Base-by-base conservation (phyloP, 495 filamentous ascomycete species). In the Daldinia vernicosa region DNA sequence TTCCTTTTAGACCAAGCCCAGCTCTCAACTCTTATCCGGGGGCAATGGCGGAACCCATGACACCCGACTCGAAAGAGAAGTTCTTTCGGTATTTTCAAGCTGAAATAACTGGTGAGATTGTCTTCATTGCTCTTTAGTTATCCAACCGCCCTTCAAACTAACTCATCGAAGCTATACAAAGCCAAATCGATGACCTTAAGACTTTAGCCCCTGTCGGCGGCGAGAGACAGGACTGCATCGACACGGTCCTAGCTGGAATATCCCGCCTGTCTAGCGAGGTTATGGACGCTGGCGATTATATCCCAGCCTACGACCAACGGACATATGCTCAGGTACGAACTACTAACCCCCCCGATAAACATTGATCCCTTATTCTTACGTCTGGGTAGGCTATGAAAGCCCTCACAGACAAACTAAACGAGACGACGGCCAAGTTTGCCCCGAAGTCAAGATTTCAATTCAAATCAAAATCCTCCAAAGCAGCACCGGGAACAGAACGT, bases 21-120 rank as follows among this genome's bases (percentile, higher is more conserved):
- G n/a, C 33, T 9, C 52, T 26, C n/a, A 39, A 53, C 26, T 8
- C 40, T 37, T 47, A 51, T 19, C 1, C 26, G 3, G 50, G 26
- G 6, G 47, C 28, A 59, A 68, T 66, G 11, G 51, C 60, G 27
- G 35, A 57, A 2, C 67, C 54, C 56, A 72, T 66, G 50, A 79
- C 74, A 71, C 68, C 75, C 47, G 80, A 82, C 68, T 76, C 89
- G 51, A 94, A 93, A 57, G 90, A 92, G 71, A 85, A 85, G 8
- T 95, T 96, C 83, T 92, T 93, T 77, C 88, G 88, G 67, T 89
- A 91, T 76, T 95, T 95, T 70, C 90, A 91, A 65, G 84, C 88
- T 77, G 87, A 90, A 77, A 89, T 90, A 67, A 88, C 87, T 14
- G 84, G 92, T 93, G 83, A 67, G 78, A 61, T 60, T 12, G 7